Percentiles rank a stretch among this genome's conserved stretches.
Evolutionary conservation across 805 yeast species (phyloP).

Genomic region (Kodamaea laetipori): DNA sequence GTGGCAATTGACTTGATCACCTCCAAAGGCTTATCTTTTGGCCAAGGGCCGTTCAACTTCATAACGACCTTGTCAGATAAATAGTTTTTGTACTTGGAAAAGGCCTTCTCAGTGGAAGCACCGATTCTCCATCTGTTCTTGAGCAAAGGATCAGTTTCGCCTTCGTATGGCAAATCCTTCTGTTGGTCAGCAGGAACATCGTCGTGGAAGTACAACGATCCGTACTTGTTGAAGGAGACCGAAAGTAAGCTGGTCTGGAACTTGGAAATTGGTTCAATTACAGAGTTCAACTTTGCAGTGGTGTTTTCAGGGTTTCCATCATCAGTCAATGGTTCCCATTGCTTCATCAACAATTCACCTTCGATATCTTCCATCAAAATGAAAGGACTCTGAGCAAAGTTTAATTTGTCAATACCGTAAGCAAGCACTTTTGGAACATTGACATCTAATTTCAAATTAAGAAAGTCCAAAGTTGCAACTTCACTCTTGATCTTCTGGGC

Average conservation of each 20-base stretch:
- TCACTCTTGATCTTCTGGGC: constrained; percentile 78
- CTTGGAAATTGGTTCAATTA: constrained; percentile 73
- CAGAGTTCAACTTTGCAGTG: constrained; percentile 54
- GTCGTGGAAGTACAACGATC: constrained; percentile 77
- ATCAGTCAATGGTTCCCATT: constrained; percentile 82
- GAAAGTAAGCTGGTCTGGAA: constrained; percentile 57
- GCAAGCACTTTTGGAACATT: constrained; percentile 74
- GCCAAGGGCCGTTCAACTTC: constrained; percentile 78
- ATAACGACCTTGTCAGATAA: constrained; percentile 53
- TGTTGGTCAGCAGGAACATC: constrained; percentile 57
- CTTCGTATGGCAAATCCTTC: constrained; percentile 53
- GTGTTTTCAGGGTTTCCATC: constrained; percentile 49
- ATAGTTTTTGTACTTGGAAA: constrained; percentile 65
- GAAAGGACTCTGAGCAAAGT: constrained; percentile 71
- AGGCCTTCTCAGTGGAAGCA: constrained; percentile 78
- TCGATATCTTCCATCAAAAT: constrained; percentile 77
- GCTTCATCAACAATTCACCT: constrained; percentile 82
- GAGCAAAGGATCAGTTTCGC: constrained; percentile 57
- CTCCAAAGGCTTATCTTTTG: constrained; percentile 55
- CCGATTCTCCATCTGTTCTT: constrained; percentile 85
- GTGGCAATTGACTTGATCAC: constrained; percentile 64
- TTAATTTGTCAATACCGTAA: constrained; percentile 61
- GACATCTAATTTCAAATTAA: constrained; percentile 60
- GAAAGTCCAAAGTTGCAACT: constrained; percentile 91
- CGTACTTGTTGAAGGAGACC: constrained; percentile 68